Base-by-base conservation (phyloP, 495 filamentous ascomycete species). In the Corynascus novoguineensis region DNA sequence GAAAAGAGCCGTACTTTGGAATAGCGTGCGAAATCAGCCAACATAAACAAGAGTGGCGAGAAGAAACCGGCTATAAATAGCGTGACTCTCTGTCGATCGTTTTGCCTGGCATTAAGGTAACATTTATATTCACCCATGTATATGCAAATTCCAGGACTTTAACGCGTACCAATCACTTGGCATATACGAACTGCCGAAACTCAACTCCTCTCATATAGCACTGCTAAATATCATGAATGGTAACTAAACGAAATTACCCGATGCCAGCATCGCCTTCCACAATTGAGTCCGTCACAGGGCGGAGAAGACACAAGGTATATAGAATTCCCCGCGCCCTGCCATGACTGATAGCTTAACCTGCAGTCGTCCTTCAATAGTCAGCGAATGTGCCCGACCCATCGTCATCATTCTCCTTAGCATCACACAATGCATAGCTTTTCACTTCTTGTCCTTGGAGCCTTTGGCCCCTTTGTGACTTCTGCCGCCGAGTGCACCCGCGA, bases 401-500 rank as follows among this genome's bases (percentile, higher is more conserved):
- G 17, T 25, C 12, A 17, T 2, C 42, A 3, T 6, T 0, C 15
- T 5, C 19, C 2, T 6, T 1, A 3, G 14, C 4, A 38, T 31
- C 10, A 5, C 38, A 45, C 0, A 2, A 54, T 54, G 51, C 28
- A 51, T 32, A 22, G 27, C 21, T 24, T 52, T 10, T 27, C 21
- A 0, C 41, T 57, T 14, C n/a, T 55, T 3, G 34, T 49, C 31
- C 22, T 56, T 24, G 41, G 22, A 8, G 48, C 48, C 24, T 0
- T 60, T 44, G 53, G n/a, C 1, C 51, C 52, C 24, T 9, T 46
- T 35, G 11, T 42, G 3, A 11, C 29, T 25, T 14, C 22, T 0
- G 57, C 55, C 2, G 67, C 67, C 27, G 64, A 67, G 53, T 77
- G 74, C 62, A 72, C 65, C 7, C 71, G 73, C 22, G 72, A 71